Evolutionary conservation across 176 grass and related monocot genomes (phyloP).

Genomic region (Hsuehochloa calcarea): DNA sequence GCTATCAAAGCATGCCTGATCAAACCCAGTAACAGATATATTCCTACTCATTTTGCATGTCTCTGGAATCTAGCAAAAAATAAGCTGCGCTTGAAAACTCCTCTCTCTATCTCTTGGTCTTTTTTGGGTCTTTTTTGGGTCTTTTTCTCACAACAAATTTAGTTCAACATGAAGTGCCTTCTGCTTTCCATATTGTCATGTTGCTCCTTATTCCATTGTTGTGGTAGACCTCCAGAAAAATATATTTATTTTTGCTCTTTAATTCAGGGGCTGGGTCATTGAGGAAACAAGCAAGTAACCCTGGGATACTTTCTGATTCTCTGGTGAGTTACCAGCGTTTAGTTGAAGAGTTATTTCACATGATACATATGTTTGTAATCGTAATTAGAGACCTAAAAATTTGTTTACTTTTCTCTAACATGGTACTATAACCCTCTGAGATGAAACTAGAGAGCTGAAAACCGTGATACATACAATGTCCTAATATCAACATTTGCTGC

Average conservation of each 20-base stretch:
- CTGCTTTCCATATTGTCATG: neutral
- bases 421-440: neutral
- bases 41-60: slow-evolving; percentile 27
- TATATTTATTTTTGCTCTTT: slow-evolving; percentile 32
- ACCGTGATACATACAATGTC: neutral
- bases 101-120: neutral
- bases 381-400: neutral
- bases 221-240: neutral
- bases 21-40: neutral
- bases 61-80: slow-evolving; percentile 1
- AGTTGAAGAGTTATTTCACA: slow-evolving; percentile 14
- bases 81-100: neutral
- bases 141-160: neutral
- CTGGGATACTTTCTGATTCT: slow-evolving; percentile 37
- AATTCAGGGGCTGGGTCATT: slow-evolving; percentile 43
- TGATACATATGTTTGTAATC: slow-evolving; percentile 1
- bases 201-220: slow-evolving; percentile 7
- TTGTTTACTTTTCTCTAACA: neutral
- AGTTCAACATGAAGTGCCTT: slow-evolving; percentile 3
- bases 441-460: slow-evolving; percentile 16
- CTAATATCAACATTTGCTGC: slow-evolving; percentile 14
- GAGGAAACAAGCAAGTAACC: slow-evolving; percentile 40
- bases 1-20: neutral
- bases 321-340: slow-evolving; percentile 40
- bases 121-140: no score